These are phyloP conservation scores for Amanita polypyramis DNA, from an alignment of 768 basidiomycete species.

Conservation along the genomic window DNA sequence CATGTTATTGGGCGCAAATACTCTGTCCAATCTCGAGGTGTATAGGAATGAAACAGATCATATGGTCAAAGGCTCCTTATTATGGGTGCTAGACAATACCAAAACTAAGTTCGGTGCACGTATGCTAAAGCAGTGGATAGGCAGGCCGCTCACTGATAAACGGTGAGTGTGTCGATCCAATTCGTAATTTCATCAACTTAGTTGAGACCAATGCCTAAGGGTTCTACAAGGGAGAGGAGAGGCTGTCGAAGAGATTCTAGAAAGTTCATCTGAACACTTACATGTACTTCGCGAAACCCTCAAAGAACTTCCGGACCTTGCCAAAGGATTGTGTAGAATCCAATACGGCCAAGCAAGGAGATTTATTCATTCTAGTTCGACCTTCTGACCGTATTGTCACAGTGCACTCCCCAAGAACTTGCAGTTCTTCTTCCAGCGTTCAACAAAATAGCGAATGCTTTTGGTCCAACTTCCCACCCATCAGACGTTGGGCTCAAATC, in stretches of 20 bases:
- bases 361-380: background rate
- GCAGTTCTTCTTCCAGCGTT: constrained; percentile 68
- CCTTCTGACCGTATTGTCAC: background rate
- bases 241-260: constrained; percentile 75
- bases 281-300: constrained; percentile 60
- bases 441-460: constrained; percentile 54
- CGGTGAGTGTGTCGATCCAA: constrained; percentile 27
- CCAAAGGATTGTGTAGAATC: constrained; percentile 76
- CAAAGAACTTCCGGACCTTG: constrained; percentile 75
- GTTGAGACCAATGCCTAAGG: constrained; percentile 25
- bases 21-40: constrained; percentile 85
- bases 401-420: constrained; percentile 83
- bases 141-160: constrained; percentile 70
- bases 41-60: constrained; percentile 84
- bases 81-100: constrained; percentile 82
- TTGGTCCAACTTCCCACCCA: constrained; percentile 34
- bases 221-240: constrained; percentile 67
- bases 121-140: constrained; percentile 77
- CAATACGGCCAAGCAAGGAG: constrained; percentile 80
- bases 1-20: constrained; percentile 87
- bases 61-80: constrained; percentile 60
- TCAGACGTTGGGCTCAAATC: constrained; percentile 52
- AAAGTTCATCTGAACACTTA: constrained; percentile 50
- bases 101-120: constrained; percentile 84
- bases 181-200: background rate